These are phyloP conservation scores for Beauveria australis DNA, from an alignment of 2,329 filamentous ascomycete genomes.

Conservation along the genomic window DNA sequence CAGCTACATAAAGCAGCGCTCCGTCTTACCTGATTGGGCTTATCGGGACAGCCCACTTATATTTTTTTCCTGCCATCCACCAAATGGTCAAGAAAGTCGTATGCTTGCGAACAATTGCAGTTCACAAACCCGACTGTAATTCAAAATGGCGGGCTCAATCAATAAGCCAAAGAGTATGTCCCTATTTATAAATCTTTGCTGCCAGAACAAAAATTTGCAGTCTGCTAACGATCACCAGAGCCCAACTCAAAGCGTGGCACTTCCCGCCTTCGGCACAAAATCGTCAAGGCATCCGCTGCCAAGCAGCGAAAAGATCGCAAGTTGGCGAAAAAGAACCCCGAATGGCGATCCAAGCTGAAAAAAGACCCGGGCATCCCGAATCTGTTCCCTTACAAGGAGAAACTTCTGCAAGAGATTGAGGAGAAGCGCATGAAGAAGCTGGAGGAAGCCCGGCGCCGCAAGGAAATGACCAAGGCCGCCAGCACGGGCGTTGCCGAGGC, in stretches of 20 bases:
- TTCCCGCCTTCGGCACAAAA: slow-evolving; percentile 87
- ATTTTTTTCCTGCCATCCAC: slow-evolving; percentile 24
- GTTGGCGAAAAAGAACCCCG: slow-evolving; percentile 87
- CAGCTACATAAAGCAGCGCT: neutral
- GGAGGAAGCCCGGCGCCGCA: slow-evolving; percentile 64
- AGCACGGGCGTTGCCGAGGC: slow-evolving; percentile 42
- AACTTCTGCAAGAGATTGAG: slow-evolving; percentile 88
- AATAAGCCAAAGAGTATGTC: slow-evolving; percentile 47
- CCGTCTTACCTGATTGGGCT: neutral
- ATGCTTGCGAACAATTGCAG: slow-evolving; percentile 14
- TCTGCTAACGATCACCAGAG: slow-evolving; percentile 43
- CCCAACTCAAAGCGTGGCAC: slow-evolving; percentile 90
- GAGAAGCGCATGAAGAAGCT: slow-evolving; percentile 73
- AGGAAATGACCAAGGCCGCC: slow-evolving; percentile 63
- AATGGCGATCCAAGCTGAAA: slow-evolving; percentile 93
- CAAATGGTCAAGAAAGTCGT: slow-evolving; percentile 10
- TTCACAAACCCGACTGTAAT: slow-evolving; percentile 12
- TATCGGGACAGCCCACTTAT: slow-evolving; percentile 23
- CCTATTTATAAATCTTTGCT: too few species aligned
- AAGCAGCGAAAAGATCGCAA: slow-evolving; percentile 91
- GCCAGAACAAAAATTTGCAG: neutral
- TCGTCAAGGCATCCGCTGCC: slow-evolving; percentile 80
- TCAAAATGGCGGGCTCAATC: slow-evolving; percentile 44
- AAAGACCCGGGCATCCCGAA: slow-evolving; percentile 98
- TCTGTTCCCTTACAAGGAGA: slow-evolving; percentile 95